Conservation (phyloP, 2,329 filamentous ascomycete species). For the Alternaria burnsii region DNA sequence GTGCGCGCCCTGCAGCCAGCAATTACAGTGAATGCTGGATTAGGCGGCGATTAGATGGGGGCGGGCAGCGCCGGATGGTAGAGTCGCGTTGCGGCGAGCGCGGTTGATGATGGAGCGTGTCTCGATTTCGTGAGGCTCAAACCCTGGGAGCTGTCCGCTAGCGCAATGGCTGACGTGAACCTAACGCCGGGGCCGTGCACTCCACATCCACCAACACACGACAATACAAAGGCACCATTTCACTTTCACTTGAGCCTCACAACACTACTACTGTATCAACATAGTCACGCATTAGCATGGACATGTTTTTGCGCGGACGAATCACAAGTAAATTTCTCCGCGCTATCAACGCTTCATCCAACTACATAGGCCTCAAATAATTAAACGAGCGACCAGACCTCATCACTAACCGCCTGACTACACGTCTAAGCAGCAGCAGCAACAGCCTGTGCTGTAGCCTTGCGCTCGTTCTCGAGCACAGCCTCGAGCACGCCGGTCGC, state of each 20-base stretch:
- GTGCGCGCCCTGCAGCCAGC: constrained; percentile 9
- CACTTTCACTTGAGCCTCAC: background rate
- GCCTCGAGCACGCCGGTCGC: constrained; percentile 58
- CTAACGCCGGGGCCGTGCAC: constrained; percentile 12
- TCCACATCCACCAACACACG: background rate
- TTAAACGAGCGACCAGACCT: constrained; percentile 45
- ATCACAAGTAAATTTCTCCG: constrained; percentile 11
- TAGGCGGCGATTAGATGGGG: background rate
- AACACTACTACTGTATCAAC: background rate
- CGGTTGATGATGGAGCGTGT: constrained; percentile 22
- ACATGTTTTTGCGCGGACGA: background rate
- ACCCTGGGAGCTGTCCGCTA: constrained; percentile 6
- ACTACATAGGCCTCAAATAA: constrained; percentile 34
- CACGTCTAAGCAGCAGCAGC: constrained; percentile 51
- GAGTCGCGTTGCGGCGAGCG: constrained; percentile 20
- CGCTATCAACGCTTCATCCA: constrained; percentile 1
- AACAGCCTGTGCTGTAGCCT: constrained; percentile 54
- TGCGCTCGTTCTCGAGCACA: constrained; percentile 57
- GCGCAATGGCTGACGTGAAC: constrained; percentile 11
- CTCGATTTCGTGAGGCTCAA: constrained; percentile 18
- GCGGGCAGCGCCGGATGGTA: constrained; percentile 3
- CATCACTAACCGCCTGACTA: background rate
- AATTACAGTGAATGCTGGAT: background rate
- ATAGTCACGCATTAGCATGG: background rate
- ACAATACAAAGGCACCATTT: background rate